Percentiles rank a stretch among this genome's conserved stretches.
Evolutionary conservation across 1,139 yeast genomes (phyloP).

Genomic region (Candida glucosophila): DNA sequence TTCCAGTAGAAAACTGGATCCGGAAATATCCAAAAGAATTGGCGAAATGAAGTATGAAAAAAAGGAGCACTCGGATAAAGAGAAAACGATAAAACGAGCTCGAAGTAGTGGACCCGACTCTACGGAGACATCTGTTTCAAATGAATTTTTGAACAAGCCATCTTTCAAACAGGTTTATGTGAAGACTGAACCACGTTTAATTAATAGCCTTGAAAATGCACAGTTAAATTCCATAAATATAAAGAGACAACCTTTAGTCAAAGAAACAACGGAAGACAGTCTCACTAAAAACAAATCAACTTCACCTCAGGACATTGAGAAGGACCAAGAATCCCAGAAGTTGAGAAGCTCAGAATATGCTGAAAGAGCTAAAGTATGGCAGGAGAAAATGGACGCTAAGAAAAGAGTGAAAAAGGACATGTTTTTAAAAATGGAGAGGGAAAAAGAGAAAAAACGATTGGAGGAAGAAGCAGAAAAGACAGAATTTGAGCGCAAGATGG

Average conservation of each 20-base stretch:
- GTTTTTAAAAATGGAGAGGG: slow-evolving; percentile 37
- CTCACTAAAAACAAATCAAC: slow-evolving; percentile 9
- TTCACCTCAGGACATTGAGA: slow-evolving; percentile 16
- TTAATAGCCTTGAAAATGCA: slow-evolving; percentile 7
- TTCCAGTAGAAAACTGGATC: slow-evolving; percentile 1
- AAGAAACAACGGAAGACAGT: too few species aligned
- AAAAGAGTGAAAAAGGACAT: slow-evolving; percentile 35
- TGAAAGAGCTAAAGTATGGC: slow-evolving; percentile 36
- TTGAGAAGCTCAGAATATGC: slow-evolving; percentile 30
- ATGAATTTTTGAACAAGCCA: neutral
- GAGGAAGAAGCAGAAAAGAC: slow-evolving; percentile 30
- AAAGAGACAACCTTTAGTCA: too few species aligned
- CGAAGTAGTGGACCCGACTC: too few species aligned
- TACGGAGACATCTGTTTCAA: too few species aligned
- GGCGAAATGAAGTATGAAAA: too few species aligned
- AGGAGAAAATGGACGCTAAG: slow-evolving; percentile 38
- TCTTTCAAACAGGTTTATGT: slow-evolving; percentile 9
- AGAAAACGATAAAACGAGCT: too few species aligned
- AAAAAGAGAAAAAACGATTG: slow-evolving; percentile 30
- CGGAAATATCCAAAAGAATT: slow-evolving; percentile 1
- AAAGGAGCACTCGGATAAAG: too few species aligned
- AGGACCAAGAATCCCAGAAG: slow-evolving; percentile 31
- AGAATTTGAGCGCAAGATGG: slow-evolving; percentile 26
- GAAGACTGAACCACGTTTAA: slow-evolving; percentile 9
- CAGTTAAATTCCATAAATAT: slow-evolving; percentile 3